Conservation (phyloP, 768 basidiomycete species). For the Psilocybe sp. region DNA sequence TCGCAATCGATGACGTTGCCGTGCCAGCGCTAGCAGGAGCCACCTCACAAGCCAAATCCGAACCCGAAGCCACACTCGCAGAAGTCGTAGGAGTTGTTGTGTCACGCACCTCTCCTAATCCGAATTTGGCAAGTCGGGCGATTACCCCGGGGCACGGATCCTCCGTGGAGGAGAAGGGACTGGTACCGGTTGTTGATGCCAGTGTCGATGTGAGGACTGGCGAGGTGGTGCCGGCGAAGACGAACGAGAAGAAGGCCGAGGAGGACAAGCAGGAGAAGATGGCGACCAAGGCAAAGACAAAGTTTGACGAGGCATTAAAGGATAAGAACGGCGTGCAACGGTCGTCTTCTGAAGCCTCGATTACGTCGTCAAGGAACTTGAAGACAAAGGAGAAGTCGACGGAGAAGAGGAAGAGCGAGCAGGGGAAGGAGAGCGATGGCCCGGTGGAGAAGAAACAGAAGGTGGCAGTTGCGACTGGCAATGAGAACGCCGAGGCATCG, state of each 20-base stretch:
- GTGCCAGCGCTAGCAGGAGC: too few relatives aligned
- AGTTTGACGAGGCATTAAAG: conserved; percentile 1
- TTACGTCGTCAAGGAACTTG: too few relatives aligned
- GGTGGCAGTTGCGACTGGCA: conserved; percentile 4
- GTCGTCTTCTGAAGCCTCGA: not conserved
- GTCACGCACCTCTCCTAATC: too few relatives aligned
- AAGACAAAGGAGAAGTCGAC: not conserved
- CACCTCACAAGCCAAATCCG: too few relatives aligned
- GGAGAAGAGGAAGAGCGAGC: conserved; percentile 9
- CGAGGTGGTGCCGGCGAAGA: conserved; percentile 2
- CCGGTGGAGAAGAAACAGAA: conserved; percentile 24
- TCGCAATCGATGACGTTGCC: too few relatives aligned
- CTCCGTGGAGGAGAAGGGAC: not conserved
- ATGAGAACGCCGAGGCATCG: conserved; percentile 4
- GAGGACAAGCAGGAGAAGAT: not conserved
- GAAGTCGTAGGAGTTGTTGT: too few relatives aligned
- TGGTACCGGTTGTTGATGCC: too few relatives aligned
- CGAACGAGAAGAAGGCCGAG: not conserved
- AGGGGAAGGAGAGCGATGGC: conserved; percentile 5
- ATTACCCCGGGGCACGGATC: not conserved
- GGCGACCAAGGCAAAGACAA: conserved; percentile 1
- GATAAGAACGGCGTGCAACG: conserved; percentile 6
- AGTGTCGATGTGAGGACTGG: not conserved
- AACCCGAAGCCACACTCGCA: too few relatives aligned
- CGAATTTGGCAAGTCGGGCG: too few relatives aligned